Base-by-base conservation (phyloP, 495 filamentous ascomycete genomes). In the Corynascus novoguineensis region DNA sequence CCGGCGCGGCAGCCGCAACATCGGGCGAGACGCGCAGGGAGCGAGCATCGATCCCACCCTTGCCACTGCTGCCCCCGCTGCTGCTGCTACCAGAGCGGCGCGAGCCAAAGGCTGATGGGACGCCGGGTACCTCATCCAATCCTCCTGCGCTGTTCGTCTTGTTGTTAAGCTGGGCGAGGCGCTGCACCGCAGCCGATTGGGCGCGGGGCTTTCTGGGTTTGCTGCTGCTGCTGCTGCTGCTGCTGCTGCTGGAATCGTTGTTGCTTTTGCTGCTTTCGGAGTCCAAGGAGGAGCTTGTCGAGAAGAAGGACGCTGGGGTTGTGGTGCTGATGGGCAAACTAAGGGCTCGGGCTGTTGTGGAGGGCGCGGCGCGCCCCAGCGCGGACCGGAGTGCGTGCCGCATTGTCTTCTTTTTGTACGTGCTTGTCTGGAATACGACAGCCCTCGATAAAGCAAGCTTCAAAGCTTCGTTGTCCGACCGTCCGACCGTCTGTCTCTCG, bases 341-440 rank as follows among this genome's bases (percentile, higher is more conserved):
- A 2, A 47, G 14, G 24, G 44, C 42, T 31, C 42, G 53, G 25
- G 22, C 51, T 19, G 22, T 55, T 9, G 44, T 34, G 17, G 42
- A 37, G 15, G 51, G 53, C 0, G 14, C 22, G 5, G 34, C 59
- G 37, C 62, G 66, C 63, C 68, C 58, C 42, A 69, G 60, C 59
- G 63, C 65, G 57, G 60, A 38, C 19, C 54, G 55, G 41, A 65
- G 38, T 24, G 41, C 58, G 19, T 67, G 68, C n/a, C 68, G 58
- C 68, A 70, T 70, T 28, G 19, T 57, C 32, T 53, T 42, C n/a
- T 45, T 31, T 24, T 50, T 32, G 22, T 25, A 35, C 58, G 21
- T 24, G 38, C 24, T 25, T 55, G 19, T 50, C 35, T 48, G 49
- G n/a, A 9, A 24, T 19, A 15, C 12, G 44, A 27, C 5, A 29